Evolutionary conservation across 106 monocot species (phyloP).

Genomic region (Dendrobium nobile): DNA sequence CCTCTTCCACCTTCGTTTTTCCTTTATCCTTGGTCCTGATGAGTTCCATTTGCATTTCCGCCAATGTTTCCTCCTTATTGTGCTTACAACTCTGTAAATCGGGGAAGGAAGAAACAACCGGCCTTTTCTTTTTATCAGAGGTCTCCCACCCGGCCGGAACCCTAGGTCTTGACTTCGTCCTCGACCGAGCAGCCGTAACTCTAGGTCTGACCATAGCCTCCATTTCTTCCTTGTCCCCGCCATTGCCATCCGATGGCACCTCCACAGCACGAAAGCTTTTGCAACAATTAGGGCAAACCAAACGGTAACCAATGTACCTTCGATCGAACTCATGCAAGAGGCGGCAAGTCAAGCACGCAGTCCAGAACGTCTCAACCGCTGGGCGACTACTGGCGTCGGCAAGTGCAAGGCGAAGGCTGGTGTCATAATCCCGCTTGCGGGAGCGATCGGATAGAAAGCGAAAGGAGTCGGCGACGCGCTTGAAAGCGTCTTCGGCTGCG

Average conservation of each 20-base stretch:
- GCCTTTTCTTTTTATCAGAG: constrained; percentile 17
- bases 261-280: constrained; percentile 70
- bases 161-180: constrained; percentile 24
- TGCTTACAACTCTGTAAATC: constrained; percentile 17
- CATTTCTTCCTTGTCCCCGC: constrained; percentile 3
- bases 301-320: constrained; percentile 48
- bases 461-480: constrained; percentile 53
- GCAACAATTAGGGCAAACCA: constrained; percentile 67
- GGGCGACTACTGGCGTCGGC: background rate
- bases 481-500: constrained; percentile 52
- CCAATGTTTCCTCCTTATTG: constrained; percentile 60
- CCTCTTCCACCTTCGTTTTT: constrained; percentile 19
- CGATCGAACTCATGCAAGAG: constrained; percentile 81
- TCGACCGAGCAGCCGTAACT: constrained; percentile 23
- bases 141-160: constrained; percentile 10
- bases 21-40: constrained; percentile 13
- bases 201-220: constrained; percentile 7
- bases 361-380: constrained; percentile 59
- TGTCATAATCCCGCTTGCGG: constrained; percentile 37
- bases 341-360: constrained; percentile 59
- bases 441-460: constrained; percentile 45
- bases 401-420: constrained; percentile 17
- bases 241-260: constrained; percentile 17
- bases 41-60: constrained; percentile 56
- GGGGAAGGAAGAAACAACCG: background rate